Conservation (phyloP, 768 basidiomycete species). For the Tephrocybe sp. region DNA sequence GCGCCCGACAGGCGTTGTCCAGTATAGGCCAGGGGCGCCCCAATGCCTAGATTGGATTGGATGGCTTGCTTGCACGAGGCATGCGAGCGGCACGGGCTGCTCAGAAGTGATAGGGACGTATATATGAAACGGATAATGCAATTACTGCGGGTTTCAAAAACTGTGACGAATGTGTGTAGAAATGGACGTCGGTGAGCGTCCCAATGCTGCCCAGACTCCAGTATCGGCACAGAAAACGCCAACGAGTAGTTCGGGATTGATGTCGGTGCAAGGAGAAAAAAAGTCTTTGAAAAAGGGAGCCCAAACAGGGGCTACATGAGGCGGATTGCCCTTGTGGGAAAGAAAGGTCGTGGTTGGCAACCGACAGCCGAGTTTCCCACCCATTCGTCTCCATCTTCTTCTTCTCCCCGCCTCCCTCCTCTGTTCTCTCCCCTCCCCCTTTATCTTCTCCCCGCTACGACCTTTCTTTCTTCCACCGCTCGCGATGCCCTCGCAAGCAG, state of each 20-base stretch:
- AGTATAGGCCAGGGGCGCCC: too few species aligned
- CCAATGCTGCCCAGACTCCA: background rate
- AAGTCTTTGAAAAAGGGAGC: slow-evolving; percentile 11
- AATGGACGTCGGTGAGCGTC: too few species aligned
- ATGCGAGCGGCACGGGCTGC: too few species aligned
- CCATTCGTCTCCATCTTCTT: slow-evolving; percentile 26
- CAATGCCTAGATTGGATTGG: too few species aligned
- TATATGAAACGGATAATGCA: too few species aligned
- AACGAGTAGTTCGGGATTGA: slow-evolving; percentile 2
- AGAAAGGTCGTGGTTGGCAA: slow-evolving; percentile 38
- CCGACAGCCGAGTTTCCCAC: slow-evolving; percentile 39
- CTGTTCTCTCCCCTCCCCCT: slow-evolving; percentile 18
- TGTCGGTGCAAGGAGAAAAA: slow-evolving; percentile 15
- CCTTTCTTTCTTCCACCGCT: slow-evolving; percentile 43
- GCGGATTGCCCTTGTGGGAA: slow-evolving; percentile 40
- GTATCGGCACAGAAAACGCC: background rate
- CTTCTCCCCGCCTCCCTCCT: slow-evolving; percentile 22
- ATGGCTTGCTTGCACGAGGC: too few species aligned
- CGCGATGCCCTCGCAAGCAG: slow-evolving; percentile 38
- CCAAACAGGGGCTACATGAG: slow-evolving; percentile 36
- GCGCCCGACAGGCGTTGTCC: too few species aligned
- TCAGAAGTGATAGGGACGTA: too few species aligned
- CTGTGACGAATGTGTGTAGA: background rate
- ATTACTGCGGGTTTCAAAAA: too few species aligned
- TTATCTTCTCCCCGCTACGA: slow-evolving; percentile 25